A percentile compares a stretch with the other conserved stretches of the same genome.
Evolutionary conservation across 495 filamentous ascomycete genomes (phyloP).

Genomic region (Neurospora tetrasperma): DNA sequence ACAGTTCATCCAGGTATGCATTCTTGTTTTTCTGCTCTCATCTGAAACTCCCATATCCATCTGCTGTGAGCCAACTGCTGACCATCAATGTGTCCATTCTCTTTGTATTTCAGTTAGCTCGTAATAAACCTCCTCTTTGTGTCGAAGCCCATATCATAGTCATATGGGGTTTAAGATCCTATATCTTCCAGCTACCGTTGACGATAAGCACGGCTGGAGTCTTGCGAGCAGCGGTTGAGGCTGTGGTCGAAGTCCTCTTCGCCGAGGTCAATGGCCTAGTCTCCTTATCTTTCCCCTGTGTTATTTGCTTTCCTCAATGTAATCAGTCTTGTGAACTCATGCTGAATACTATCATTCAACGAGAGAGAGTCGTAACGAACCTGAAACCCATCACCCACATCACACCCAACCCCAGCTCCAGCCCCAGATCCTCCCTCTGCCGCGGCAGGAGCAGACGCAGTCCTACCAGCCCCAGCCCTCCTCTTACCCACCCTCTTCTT

Average conservation of each 20-base stretch:
- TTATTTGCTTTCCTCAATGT: not conserved
- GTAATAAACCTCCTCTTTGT: not conserved
- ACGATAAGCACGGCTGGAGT: not conserved
- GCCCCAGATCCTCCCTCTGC: not conserved
- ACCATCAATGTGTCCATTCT: not conserved
- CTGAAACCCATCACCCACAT: not conserved
- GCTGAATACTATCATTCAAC: not conserved
- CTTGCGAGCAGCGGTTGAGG: not conserved
- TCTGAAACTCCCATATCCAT: not conserved
- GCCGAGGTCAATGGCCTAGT: not conserved
- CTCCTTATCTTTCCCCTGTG: not conserved
- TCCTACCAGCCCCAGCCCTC: not conserved
- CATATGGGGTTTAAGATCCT: not conserved
- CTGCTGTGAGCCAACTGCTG: not conserved
- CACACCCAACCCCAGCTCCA: not conserved
- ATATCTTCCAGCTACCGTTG: not conserved
- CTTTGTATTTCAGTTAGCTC: not conserved
- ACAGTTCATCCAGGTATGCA: not conserved
- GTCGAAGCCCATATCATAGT: not conserved
- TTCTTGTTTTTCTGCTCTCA: not conserved
- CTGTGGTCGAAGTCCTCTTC: not conserved
- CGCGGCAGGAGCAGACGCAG: not conserved
- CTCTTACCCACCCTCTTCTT: not conserved
- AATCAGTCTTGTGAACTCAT: not conserved
- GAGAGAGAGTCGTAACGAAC: not conserved